phyloP scores from a whole-genome alignment of 441 rosid genomes.

The Biscutella laevigata region DNA sequence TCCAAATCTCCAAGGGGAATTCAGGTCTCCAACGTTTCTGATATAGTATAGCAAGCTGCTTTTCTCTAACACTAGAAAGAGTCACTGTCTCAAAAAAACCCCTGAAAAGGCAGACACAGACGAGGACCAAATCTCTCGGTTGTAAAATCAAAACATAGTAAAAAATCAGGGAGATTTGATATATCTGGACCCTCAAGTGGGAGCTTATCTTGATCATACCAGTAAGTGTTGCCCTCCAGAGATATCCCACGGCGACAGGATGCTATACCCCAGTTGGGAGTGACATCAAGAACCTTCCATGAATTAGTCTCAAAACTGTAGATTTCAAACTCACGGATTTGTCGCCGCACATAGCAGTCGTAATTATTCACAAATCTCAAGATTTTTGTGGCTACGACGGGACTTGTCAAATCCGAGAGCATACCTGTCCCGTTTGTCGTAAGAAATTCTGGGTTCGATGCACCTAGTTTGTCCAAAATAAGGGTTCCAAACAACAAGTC shows the following conservation, averaged over 20 bases:
- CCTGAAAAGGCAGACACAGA: background rate
- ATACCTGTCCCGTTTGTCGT: background rate
- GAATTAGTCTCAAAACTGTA: background rate
- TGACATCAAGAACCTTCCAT: background rate
- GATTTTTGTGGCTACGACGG: background rate
- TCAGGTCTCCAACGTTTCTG: background rate
- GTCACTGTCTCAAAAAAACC: background rate
- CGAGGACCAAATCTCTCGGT: background rate
- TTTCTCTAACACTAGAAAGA: background rate
- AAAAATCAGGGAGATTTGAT: too few species aligned
- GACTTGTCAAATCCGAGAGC: background rate
- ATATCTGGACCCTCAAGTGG: too few species aligned
- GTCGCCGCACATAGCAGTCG: background rate
- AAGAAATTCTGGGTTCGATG: background rate
- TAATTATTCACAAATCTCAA: background rate
- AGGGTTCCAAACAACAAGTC: constrained; percentile 1
- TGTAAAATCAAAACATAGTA: background rate
- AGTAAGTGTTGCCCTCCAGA: background rate
- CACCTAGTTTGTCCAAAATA: background rate
- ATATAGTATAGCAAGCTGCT: background rate
- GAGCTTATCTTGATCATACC: background rate
- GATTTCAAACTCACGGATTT: background rate
- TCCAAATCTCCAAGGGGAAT: background rate
- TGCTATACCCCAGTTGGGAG: background rate
- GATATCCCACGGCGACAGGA: background rate